phyloP scores from a whole-genome alignment of 2,329 filamentous ascomycete species.

The Colletotrichum liriopes region DNA sequence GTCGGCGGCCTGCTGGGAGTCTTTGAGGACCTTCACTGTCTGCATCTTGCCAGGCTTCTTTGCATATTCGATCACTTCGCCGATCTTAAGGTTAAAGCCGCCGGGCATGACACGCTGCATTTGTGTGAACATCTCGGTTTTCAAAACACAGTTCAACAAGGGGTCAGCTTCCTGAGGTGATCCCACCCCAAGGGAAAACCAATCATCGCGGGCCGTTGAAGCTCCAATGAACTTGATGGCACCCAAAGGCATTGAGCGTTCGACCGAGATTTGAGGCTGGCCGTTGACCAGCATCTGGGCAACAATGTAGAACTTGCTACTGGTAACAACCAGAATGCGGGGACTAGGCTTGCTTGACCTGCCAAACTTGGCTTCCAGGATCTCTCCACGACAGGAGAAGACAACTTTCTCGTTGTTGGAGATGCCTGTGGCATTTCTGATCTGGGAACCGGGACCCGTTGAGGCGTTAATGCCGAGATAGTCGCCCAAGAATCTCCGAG shows the following conservation, averaged over 20 bases:
- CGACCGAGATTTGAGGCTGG: constrained; percentile 84
- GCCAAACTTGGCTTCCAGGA: constrained; percentile 94
- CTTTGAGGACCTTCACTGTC: constrained; percentile 90
- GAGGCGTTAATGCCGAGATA: constrained; percentile 91
- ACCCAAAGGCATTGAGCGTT: constrained; percentile 86
- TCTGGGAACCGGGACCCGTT: constrained; percentile 84
- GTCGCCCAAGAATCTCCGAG: constrained; percentile 92
- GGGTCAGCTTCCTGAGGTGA: constrained; percentile 93
- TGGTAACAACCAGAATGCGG: constrained; percentile 87
- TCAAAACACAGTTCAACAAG: constrained; percentile 93
- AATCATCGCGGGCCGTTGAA: constrained; percentile 91
- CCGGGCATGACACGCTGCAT: constrained; percentile 86
- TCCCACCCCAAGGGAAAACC: constrained; percentile 94
- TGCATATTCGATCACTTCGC: constrained; percentile 91
- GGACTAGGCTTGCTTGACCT: constrained; percentile 95
- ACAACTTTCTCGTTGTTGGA: constrained; percentile 80
- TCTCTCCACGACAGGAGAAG: constrained; percentile 93
- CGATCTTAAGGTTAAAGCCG: constrained; percentile 85
- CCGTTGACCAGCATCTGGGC: constrained; percentile 87
- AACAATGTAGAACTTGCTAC: constrained; percentile 89
- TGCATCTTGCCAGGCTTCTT: constrained; percentile 98
- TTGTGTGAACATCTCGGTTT: constrained; percentile 97
- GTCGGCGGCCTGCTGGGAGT: constrained; percentile 83
- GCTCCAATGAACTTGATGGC: constrained; percentile 90
- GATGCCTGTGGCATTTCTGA: constrained; percentile 82